These are phyloP conservation scores for Colletotrichum simmondsii DNA, from an alignment of 2,329 filamentous ascomycete species.

Conservation along the genomic window DNA sequence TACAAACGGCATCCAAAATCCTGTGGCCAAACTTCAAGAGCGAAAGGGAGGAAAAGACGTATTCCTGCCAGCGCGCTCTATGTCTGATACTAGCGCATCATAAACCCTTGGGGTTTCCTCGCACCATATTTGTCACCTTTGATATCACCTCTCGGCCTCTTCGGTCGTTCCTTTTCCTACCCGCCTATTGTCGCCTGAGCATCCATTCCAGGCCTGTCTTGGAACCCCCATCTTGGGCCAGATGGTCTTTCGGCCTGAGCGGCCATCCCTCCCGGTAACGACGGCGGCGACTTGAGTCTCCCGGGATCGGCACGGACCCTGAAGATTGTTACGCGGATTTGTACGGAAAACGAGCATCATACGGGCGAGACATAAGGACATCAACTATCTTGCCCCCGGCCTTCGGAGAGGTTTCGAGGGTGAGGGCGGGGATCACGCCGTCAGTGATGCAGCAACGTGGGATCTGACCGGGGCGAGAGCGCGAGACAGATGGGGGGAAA, in stretches of 20 bases:
- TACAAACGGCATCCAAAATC: background rate
- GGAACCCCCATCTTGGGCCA: conserved; percentile 23
- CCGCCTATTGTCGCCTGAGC: background rate
- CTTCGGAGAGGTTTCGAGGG: background rate
- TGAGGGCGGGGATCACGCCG: background rate
- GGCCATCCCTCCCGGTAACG: conserved; percentile 6
- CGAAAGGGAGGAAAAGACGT: conserved; percentile 10
- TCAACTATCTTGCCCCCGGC: background rate
- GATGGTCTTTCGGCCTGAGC: conserved; percentile 21
- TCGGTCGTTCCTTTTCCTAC: background rate
- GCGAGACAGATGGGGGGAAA: background rate
- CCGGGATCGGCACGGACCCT: conserved; percentile 2
- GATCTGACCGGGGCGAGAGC: conserved; percentile 15
- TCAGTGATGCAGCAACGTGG: conserved; percentile 23
- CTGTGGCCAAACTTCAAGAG: background rate
- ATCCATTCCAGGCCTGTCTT: conserved; percentile 24
- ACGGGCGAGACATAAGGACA: background rate
- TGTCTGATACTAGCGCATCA: conserved; percentile 5
- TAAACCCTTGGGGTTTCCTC: conserved; percentile 7
- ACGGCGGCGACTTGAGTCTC: conserved; percentile 9
- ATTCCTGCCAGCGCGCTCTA: background rate
- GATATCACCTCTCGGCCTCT: conserved; percentile 1
- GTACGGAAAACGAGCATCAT: background rate
- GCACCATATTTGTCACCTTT: background rate
- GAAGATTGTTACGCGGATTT: background rate